Evolutionary conservation across 163 green algal genomes (phyloP).

Genomic region (Trebouxia gelatinosa): DNA sequence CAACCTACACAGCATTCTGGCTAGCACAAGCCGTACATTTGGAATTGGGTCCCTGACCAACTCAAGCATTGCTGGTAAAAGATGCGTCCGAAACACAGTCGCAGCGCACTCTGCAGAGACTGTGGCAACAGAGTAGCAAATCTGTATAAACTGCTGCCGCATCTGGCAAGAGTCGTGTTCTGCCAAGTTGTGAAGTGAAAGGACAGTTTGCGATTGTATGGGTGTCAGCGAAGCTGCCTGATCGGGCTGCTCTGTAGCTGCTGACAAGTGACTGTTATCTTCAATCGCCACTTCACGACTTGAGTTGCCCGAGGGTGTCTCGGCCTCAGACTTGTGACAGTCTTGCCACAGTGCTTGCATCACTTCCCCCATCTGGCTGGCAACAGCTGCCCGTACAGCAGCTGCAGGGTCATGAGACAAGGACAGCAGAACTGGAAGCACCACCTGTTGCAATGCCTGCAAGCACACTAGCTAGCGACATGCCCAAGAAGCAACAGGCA

Average conservation of each 20-base stretch:
- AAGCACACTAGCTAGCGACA: too few relatives aligned
- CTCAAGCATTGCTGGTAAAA: conserved; percentile 32
- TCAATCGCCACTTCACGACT: not conserved
- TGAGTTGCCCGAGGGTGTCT: not conserved
- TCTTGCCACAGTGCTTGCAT: not conserved
- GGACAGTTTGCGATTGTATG: too few relatives aligned
- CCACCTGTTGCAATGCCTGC: conserved; percentile 34
- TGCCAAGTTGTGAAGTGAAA: too few relatives aligned
- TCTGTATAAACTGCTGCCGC: conserved; percentile 9
- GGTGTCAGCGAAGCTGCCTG: too few relatives aligned
- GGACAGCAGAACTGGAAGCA: conserved; percentile 47
- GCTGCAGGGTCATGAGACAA: conserved; percentile 55
- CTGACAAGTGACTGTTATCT: too few relatives aligned
- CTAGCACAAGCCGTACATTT: conserved; percentile 42
- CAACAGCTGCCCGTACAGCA: conserved; percentile 48
- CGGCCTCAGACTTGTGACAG: too few relatives aligned
- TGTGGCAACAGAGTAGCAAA: not conserved
- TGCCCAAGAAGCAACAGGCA: too few relatives aligned
- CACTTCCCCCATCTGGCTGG: conserved; percentile 37
- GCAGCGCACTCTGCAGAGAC: not conserved
- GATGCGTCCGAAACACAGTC: not conserved
- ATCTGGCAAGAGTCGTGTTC: not conserved
- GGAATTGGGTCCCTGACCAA: conserved; percentile 35
- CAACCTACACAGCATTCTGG: conserved; percentile 20
- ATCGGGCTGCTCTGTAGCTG: too few relatives aligned